phyloP scores from a whole-genome alignment of 2,329 filamentous ascomycete species.

The Thelonectria blattea region DNA sequence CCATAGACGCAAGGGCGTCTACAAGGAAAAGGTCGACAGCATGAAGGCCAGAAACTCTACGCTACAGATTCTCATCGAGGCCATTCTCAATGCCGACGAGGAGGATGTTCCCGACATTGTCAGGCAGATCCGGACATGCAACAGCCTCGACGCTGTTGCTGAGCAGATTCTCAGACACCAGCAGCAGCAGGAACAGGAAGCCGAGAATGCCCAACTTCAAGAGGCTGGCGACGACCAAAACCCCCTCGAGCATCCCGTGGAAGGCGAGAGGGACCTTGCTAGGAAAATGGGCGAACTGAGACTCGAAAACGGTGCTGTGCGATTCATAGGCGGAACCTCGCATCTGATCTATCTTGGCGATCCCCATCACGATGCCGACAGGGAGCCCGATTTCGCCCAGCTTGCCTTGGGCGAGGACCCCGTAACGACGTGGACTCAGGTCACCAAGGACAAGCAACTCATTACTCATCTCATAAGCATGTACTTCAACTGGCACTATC shows the following conservation, averaged over 20 bases:
- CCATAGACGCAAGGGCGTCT: conserved; percentile 94
- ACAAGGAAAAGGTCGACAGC: conserved; percentile 90
- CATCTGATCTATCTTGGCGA: conserved; percentile 83
- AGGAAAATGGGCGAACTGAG: conserved; percentile 93
- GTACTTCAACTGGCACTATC: conserved; percentile 99
- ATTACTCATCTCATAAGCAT: conserved; percentile 90
- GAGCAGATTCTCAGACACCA: conserved; percentile 58
- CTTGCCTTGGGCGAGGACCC: conserved; percentile 67
- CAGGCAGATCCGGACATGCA: conserved; percentile 85
- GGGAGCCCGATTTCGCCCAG: conserved; percentile 53
- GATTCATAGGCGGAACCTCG: conserved; percentile 93
- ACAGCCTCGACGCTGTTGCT: conserved; percentile 65
- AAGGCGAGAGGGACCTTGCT: conserved; percentile 79
- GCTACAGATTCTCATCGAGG: conserved; percentile 89
- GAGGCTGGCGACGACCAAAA: conserved; percentile 49
- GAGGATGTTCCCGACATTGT: conserved; percentile 84
- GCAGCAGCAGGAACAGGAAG: conserved; percentile 39
- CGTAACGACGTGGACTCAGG: conserved; percentile 84
- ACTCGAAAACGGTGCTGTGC: conserved; percentile 83
- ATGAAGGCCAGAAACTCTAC: conserved; percentile 88
- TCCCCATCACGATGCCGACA: conserved; percentile 46
- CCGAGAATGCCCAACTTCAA: conserved; percentile 50
- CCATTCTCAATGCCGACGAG: conserved; percentile 88
- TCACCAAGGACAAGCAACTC: conserved; percentile 79
- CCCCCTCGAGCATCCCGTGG: conserved; percentile 48